Base-by-base conservation (phyloP, 1,139 yeast species). In the Saccharomyces hybrid region DNA sequence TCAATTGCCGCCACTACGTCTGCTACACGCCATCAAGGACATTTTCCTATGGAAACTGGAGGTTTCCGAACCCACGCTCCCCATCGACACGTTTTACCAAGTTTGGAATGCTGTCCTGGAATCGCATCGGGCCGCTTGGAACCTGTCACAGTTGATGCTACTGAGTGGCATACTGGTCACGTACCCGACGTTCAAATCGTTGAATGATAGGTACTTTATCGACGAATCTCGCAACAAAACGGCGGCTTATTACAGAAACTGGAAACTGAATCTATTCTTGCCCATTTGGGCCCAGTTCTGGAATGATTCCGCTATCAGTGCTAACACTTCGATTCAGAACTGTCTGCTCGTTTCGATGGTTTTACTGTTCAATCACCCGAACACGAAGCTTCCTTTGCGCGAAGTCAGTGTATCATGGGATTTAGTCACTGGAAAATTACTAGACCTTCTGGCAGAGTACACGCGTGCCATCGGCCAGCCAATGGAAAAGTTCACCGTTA, bases 11-110 rank as follows among this genome's bases (percentile, higher is more conserved):
- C 49, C 61, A 1, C 52, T 58, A 16, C 52, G 55, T 34, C 32
- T 64, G 5, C 57, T 57, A 32, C 63, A 64, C 28, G 54, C 58
- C 52, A 52, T 59, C 0, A 62, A 62, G 46, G 60, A 62, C 5
- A 61, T 67, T 3, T 58, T 64, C 14, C 52, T 57, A 5, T 66
- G 69, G 68, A 68, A 68, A 50, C 53, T 67, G 23, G 60, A 65
- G 48, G 65, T 68, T 2, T 66, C 70, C 8, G 71, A 67, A 49
- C 71, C 71, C 1, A 52, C 54, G 1, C 46, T 68, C 9, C 31
- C 61, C 8, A 32, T 66, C 9, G 50, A 57, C 8, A 55, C 55
- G 13, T 68, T 68, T 50, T 66, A 56, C 53, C 16, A 47, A 16
- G 49, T 60, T 1, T 66, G 70, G 70, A 55, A 65, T 19, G 50